These are phyloP conservation scores for Leishmania arabica DNA, from an alignment of 208 protist species.

Conservation along the genomic window DNA sequence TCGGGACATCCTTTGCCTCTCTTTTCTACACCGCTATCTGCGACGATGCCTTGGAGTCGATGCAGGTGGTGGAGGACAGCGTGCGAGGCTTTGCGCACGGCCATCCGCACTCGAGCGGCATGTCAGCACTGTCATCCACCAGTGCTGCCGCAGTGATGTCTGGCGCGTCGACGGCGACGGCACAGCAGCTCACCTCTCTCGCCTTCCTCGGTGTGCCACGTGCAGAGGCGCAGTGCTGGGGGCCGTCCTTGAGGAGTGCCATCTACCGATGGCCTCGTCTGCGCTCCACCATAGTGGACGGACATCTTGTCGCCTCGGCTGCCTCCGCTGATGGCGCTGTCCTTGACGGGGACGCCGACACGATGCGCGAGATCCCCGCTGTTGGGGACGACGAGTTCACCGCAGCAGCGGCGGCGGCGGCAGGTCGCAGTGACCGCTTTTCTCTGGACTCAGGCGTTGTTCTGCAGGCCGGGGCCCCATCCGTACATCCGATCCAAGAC, in stretches of 20 bases:
- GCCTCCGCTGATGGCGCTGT: neutral
- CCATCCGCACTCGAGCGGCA: conserved; percentile 13
- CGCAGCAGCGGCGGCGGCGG: neutral
- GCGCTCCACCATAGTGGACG: conserved; percentile 14
- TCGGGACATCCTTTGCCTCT: conserved; percentile 34
- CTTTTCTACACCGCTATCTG: conserved; percentile 65
- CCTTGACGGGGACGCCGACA: neutral
- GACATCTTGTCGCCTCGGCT: neutral
- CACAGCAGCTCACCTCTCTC: conserved; percentile 34
- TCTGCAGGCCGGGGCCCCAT: too few relatives aligned
- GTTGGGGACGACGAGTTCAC: neutral
- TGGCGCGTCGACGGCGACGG: conserved; percentile 18
- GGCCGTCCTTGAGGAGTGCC: conserved; percentile 32
- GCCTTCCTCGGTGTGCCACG: conserved; percentile 36
- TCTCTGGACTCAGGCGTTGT: neutral
- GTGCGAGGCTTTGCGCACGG: conserved; percentile 26
- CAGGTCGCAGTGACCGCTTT: neutral
- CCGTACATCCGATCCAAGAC: neutral
- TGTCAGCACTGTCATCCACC: neutral
- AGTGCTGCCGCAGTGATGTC: conserved; percentile 13
- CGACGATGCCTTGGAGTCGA: conserved; percentile 66
- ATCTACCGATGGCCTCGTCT: conserved; percentile 40
- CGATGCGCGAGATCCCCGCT: neutral
- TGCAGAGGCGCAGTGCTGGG: conserved; percentile 37
- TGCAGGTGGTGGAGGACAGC: conserved; percentile 67